Evolutionary conservation across 2,329 filamentous ascomycete genomes (phyloP), one percentile per base, ranked within the genome.

Genomic region (Trichoderma pleuroti): DNA sequence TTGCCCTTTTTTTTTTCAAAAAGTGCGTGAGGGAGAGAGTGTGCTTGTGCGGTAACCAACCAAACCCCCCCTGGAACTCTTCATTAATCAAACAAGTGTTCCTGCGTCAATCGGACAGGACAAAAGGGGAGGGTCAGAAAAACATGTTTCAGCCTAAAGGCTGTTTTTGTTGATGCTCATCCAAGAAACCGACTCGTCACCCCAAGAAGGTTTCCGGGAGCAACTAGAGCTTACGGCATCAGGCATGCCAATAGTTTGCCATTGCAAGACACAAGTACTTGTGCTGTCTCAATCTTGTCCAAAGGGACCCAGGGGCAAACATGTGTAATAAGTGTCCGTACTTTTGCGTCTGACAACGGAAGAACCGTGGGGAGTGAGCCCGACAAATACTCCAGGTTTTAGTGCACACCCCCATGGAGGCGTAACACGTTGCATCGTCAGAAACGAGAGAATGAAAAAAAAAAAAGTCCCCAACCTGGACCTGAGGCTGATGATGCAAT

Each of bases 361-460:
- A 61, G 46, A 65, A 60, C 28, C 52, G 32, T 24, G 54, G 52
- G 18, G 39, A 68, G 28, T 6, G 30, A 52, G 30, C n/a, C 57
- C 60, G 39, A 49, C 26, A n/a, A 68, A 61, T n/a, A 56, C 28
- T 61, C 56, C 56, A 68, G 39, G 36, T 36, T 36, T 54, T 60
- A 59, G 52, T 46, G 54, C 36, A 49, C 18, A 42, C 56, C 65
- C 52, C 54, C 65, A 60, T 68, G 54, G 36, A 68, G 65, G 56
- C 65, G 65, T 68, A 68, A 61, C 65, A 68, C 65, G 65, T 68
- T 68, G 65, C 65, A 68, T 68, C 65, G 65, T 18, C 32, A 68
- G 39, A 60, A 60, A 49, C 8, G 36, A 60, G 14, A 61, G 21
- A 28, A 26, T 9, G 8, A 42, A 49, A 60, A 68, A n/a, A 28